A percentile compares a stretch with the other conserved stretches of the same genome.
Conservation (phyloP, 2,329 filamentous ascomycete species). For the Simplicillium aogashimaense region DNA sequence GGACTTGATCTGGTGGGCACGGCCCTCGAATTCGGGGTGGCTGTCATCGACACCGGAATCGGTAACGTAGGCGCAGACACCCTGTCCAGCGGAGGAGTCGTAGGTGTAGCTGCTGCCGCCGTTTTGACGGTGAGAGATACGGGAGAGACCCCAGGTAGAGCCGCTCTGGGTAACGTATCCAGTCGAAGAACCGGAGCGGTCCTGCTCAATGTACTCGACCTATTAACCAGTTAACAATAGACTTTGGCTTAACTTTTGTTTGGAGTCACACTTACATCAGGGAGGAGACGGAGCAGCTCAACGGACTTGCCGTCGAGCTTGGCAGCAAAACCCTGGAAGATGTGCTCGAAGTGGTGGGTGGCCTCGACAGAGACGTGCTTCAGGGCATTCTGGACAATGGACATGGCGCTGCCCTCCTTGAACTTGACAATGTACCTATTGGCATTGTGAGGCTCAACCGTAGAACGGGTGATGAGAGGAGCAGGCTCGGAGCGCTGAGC, state of each 20-base stretch:
- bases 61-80: slow-evolving; percentile 27
- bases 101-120: slow-evolving; percentile 16
- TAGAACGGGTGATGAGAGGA: slow-evolving; percentile 1
- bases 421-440: slow-evolving; percentile 6
- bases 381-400: slow-evolving; percentile 1
- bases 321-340: slow-evolving; percentile 3
- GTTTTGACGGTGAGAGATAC: slow-evolving; percentile 7
- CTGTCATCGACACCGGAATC: slow-evolving; percentile 24
- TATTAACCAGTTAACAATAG: neutral
- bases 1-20: slow-evolving; percentile 11
- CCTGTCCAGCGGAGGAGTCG: slow-evolving; percentile 19
- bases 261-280: neutral
- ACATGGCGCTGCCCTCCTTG: neutral
- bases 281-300: slow-evolving; percentile 2
- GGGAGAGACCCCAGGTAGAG: slow-evolving; percentile 16
- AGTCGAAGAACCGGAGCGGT: neutral
- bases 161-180: slow-evolving; percentile 7
- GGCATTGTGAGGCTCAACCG: neutral
- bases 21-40: slow-evolving; percentile 11
- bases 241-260: neutral
- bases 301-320: neutral
- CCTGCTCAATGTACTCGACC: slow-evolving; percentile 6
- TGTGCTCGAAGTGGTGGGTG: slow-evolving; percentile 2
- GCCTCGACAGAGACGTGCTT: neutral
- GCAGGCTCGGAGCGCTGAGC: neutral